phyloP scores from a whole-genome alignment of 495 filamentous ascomycete species.

The Apiosordaria backusii region DNA sequence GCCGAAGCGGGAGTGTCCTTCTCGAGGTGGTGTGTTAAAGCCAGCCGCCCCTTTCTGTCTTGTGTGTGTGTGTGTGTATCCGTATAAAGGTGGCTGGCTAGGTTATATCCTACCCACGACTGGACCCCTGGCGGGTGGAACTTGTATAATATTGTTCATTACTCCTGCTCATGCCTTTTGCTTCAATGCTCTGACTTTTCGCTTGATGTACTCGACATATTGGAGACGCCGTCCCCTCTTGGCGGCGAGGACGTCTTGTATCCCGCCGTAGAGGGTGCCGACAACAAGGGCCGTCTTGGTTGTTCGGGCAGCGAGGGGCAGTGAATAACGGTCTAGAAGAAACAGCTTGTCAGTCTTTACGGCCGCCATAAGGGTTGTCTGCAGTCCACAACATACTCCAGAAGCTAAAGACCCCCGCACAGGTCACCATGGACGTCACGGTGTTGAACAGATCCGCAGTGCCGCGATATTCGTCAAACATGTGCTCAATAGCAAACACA shows the following conservation, averaged over 20 bases:
- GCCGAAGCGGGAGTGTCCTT: neutral
- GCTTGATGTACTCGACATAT: conserved; percentile 65
- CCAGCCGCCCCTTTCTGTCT: neutral
- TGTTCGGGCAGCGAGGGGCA: conserved; percentile 77
- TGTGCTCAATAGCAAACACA: conserved; percentile 76
- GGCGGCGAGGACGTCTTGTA: conserved; percentile 57
- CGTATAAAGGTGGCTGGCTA: neutral
- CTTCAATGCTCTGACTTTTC: conserved; percentile 16
- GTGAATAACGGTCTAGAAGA: conserved; percentile 70
- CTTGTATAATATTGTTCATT: conserved; percentile 35
- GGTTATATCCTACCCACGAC: too few relatives aligned
- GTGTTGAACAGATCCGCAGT: conserved; percentile 70
- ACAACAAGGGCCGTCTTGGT: conserved; percentile 73
- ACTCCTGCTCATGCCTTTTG: conserved; percentile 49
- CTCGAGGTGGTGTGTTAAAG: neutral
- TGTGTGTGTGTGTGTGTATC: neutral
- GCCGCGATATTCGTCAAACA: conserved; percentile 72
- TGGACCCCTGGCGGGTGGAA: neutral
- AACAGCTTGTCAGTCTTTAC: conserved; percentile 14
- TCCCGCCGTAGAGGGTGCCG: conserved; percentile 74
- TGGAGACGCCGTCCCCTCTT: conserved; percentile 64
- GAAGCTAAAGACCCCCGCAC: conserved; percentile 81
- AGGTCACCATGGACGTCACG: conserved; percentile 72
- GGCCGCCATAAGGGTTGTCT: neutral
- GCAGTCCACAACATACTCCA: conserved; percentile 58